Conservation (phyloP, 2,329 filamentous ascomycete genomes). For the Celoporthe dispersa region DNA sequence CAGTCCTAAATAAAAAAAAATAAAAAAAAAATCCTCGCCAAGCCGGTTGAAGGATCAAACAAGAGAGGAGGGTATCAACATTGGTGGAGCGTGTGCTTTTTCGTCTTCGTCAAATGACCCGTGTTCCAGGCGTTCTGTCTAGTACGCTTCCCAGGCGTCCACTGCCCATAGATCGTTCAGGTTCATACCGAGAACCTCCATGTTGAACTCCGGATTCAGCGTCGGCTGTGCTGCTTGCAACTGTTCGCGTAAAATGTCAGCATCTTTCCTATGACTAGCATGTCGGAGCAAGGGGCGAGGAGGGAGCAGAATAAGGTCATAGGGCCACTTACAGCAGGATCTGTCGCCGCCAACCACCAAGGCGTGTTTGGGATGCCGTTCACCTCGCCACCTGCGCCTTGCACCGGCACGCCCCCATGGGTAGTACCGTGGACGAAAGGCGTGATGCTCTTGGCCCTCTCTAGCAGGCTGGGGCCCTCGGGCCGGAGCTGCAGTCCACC, state of each 20-base stretch:
- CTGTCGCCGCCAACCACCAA: constrained; percentile 35
- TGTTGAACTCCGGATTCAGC: constrained; percentile 57
- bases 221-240: constrained; percentile 34
- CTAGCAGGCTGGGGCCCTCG: constrained; percentile 26
- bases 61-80: constrained; percentile 12
- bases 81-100: background rate
- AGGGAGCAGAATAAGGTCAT: background rate
- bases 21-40: background rate
- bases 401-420: constrained; percentile 8
- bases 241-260: constrained; percentile 27
- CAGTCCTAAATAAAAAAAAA: too few species aligned
- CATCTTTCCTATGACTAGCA: background rate
- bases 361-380: constrained; percentile 31
- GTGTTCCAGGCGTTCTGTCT: background rate
- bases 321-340: constrained; percentile 29
- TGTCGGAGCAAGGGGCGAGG: background rate
- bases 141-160: constrained; percentile 33
- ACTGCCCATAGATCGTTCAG: constrained; percentile 60
- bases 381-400: constrained; percentile 15
- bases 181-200: constrained; percentile 58
- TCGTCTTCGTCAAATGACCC: background rate
- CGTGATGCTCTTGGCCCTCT: constrained; percentile 29
- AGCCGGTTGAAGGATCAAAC: background rate
- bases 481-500: constrained; percentile 16
- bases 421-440: constrained; percentile 20